A percentile compares a stretch with the other conserved stretches of the same genome.
Evolutionary conservation across 148 eudicot species (phyloP).

Genomic region (Silene uniflora): DNA sequence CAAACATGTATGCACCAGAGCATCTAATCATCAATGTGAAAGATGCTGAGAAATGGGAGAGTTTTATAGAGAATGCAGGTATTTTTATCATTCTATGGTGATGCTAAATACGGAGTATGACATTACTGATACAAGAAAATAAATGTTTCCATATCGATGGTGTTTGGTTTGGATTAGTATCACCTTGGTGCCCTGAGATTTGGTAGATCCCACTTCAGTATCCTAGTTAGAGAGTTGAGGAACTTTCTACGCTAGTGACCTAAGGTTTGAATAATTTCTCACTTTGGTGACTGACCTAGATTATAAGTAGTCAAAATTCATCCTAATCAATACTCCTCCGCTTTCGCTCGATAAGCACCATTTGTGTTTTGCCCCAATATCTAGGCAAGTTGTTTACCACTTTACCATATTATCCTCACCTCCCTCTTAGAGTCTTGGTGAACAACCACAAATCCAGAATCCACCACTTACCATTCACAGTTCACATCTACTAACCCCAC

Average conservation of each 20-base stretch:
- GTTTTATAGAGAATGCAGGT: constrained; percentile 93
- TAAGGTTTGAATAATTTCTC: neutral
- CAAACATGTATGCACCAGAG: constrained; percentile 94
- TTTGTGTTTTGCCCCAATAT: no score
- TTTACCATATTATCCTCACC: no score
- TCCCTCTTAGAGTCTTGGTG: no score
- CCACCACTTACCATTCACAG: no score
- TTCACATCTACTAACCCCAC: no score
- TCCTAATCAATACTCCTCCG: no score
- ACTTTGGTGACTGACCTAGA: no score
- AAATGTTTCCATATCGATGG: neutral
- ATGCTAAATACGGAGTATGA: neutral
- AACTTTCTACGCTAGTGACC: neutral
- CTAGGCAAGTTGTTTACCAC: no score
- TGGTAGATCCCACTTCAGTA: neutral
- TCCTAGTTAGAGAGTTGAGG: neutral
- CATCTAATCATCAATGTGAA: constrained; percentile 90
- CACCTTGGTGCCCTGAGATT: neutral
- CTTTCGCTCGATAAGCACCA: neutral
- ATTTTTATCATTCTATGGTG: neutral
- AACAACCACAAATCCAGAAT: no score
- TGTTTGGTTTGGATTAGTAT: neutral
- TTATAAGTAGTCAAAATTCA: no score
- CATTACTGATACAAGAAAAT: no score
- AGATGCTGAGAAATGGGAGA: constrained; percentile 99